These are phyloP conservation scores for Medakamo hakoo DNA, from an alignment of 139 green algal species.

Conservation along the genomic window DNA sequence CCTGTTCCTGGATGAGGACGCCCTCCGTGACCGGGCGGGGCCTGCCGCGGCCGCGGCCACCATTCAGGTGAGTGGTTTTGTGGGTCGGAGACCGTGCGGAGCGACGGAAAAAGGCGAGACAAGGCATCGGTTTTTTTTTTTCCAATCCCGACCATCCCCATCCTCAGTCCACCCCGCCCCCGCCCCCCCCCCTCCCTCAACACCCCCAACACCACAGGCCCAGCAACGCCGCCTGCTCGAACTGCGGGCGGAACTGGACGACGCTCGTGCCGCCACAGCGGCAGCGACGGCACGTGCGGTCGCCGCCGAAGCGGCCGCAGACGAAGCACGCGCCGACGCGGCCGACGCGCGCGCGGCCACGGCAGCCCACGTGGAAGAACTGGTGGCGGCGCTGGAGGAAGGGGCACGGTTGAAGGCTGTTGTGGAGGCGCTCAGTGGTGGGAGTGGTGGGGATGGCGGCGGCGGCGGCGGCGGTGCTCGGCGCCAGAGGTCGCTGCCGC, in stretches of 20 bases:
- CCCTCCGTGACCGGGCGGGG: slow-evolving; percentile 24
- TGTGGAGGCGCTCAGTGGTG: background rate
- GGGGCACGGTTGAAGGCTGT: background rate
- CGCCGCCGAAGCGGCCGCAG: too few species aligned
- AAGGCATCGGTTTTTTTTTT: background rate
- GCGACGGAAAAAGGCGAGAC: background rate
- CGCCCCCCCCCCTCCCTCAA: background rate
- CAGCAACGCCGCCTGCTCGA: background rate
- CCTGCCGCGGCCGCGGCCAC: slow-evolving; percentile 4
- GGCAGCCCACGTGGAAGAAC: background rate
- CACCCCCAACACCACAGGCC: background rate
- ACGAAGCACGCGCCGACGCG: background rate
- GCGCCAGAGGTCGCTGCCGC: background rate
- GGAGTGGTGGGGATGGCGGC: background rate
- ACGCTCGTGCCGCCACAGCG: too few species aligned
- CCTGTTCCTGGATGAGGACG: slow-evolving; percentile 55
- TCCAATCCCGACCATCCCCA: background rate
- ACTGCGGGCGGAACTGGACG: background rate
- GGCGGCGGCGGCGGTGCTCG: background rate
- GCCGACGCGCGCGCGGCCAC: background rate
- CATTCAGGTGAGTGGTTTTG: slow-evolving; percentile 16
- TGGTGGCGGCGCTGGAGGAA: background rate
- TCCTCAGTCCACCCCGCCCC: background rate
- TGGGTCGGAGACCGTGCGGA: too few species aligned
- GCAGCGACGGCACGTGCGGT: too few species aligned